These are phyloP conservation scores for Hordeum marinum DNA, from an alignment of 176 grass and related monocot species.

Conservation along the genomic window DNA sequence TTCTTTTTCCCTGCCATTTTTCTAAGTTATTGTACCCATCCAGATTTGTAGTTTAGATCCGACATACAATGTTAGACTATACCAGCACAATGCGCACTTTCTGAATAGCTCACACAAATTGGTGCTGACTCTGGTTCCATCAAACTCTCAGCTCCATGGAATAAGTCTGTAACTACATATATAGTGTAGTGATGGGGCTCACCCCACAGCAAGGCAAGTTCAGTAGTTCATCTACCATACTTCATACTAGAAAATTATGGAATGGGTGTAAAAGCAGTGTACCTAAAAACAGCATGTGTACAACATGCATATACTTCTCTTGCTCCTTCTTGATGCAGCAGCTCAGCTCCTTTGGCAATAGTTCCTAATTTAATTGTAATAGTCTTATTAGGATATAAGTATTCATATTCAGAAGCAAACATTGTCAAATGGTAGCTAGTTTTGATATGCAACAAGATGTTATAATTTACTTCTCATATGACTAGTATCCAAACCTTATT, in stretches of 20 bases:
- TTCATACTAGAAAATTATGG: not conserved
- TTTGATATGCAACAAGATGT: not conserved
- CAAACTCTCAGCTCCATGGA: not conserved
- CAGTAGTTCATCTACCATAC: not conserved
- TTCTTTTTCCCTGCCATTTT: not conserved
- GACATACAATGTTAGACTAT: not conserved
- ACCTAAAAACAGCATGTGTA: conserved; percentile 99
- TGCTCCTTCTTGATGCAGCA: conserved; percentile 96
- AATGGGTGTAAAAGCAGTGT: not conserved
- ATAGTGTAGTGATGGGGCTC: not conserved
- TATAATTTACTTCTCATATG: not conserved
- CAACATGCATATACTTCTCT: conserved; percentile 98
- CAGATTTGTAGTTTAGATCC: not conserved
- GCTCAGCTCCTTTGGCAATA: conserved; percentile 89
- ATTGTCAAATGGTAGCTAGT: conserved; percentile 5
- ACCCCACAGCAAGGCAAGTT: not conserved
- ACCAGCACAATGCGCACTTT: not conserved
- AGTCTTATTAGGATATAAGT: conserved; percentile 14
- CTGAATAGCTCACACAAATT: not conserved
- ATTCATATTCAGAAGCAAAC: conserved; percentile 2
- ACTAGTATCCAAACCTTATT: not conserved
- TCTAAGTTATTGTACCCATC: not conserved
- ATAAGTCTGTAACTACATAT: not conserved
- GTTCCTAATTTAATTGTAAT: conserved; percentile 55
- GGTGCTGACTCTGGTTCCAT: not conserved